These are phyloP conservation scores for Penicillium maclennaniae DNA, from an alignment of 495 filamentous ascomycete species.

Conservation along the genomic window DNA sequence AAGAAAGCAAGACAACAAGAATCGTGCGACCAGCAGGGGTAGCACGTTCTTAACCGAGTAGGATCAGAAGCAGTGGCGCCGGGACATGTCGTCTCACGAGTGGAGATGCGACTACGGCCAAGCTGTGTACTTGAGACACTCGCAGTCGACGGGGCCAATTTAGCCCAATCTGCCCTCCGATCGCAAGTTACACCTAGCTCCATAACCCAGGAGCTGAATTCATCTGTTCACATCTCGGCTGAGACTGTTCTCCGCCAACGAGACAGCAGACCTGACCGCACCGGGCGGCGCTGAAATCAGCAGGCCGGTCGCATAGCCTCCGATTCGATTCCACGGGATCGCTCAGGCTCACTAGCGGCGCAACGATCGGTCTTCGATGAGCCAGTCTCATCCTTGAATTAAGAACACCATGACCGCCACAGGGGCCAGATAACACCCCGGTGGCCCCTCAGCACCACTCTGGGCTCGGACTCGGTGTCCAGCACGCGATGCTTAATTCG, in stretches of 20 bases:
- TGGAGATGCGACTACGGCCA: conserved; percentile 17
- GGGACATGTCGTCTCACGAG: conserved; percentile 13
- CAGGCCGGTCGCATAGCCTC: neutral
- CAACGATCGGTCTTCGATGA: conserved; percentile 6
- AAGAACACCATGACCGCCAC: neutral
- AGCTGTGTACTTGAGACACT: conserved; percentile 31
- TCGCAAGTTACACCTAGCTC: neutral
- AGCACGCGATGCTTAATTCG: conserved; percentile 34
- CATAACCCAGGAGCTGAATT: neutral
- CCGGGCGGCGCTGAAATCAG: neutral
- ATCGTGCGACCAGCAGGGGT: conserved; percentile 8
- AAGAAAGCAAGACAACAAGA: conserved; percentile 14
- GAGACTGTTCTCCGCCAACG: conserved; percentile 8
- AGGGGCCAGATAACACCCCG: neutral
- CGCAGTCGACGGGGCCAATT: neutral
- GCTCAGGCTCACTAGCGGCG: conserved; percentile 4
- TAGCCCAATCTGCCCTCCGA: neutral
- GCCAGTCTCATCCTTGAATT: neutral
- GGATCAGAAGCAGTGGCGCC: conserved; percentile 13
- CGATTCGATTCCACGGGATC: conserved; percentile 1
- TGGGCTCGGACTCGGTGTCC: neutral
- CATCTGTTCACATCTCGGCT: neutral
- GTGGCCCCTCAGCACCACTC: neutral
- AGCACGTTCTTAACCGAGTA: conserved; percentile 3
- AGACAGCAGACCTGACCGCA: neutral